Evolutionary conservation across 805 yeast genomes (phyloP), one percentile per base, ranked within the genome.

Genomic region (Candida piceae): DNA sequence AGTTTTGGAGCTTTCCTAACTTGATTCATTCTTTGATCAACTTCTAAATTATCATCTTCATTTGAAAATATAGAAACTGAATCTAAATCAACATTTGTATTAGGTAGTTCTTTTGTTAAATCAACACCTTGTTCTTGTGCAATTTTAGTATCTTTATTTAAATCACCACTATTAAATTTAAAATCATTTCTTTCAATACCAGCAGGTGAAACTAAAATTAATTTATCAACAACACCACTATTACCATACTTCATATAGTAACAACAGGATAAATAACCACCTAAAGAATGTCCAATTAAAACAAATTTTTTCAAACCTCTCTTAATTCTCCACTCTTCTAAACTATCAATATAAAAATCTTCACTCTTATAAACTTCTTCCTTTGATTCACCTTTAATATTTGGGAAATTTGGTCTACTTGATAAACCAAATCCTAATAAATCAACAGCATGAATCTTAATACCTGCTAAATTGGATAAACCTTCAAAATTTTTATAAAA

Each of bases 221-320:
- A 55, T 40, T 76, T 73, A n/a, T 68, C 60, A 10, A 84, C 66
- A 5, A 44, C 32, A 11, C 25, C 36, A 1, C 63, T 57, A 0
- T 72, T 57, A 0, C 86, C 84, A 46, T 78, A 67, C 41, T 66
- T 75, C 32, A 78, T 51, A 10, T 84, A 69, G 50, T 81, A 84
- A n/a, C 79, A 72, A 36, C 72, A 76, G 1, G 84, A 72, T 56
- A 87, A 63, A 49, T 82, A 80, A 0, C 86, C 93, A 29, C 95
- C 95, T 48, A 76, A 76, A 0, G 94, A 84, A 55, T 84, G 95
- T 1, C 87, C 90, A 13, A 84, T 65, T n/a, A 84, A 51, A 41
- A 73, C 76, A 32, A 84, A 70, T 35, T 72, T 66, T 1, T 66
- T 66, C 9, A 84, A 51, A 0, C 69, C 66, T 20, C 71, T 60